phyloP scores from a whole-genome alignment of 345 rosid genomes.

The Lepidium didymum region DNA sequence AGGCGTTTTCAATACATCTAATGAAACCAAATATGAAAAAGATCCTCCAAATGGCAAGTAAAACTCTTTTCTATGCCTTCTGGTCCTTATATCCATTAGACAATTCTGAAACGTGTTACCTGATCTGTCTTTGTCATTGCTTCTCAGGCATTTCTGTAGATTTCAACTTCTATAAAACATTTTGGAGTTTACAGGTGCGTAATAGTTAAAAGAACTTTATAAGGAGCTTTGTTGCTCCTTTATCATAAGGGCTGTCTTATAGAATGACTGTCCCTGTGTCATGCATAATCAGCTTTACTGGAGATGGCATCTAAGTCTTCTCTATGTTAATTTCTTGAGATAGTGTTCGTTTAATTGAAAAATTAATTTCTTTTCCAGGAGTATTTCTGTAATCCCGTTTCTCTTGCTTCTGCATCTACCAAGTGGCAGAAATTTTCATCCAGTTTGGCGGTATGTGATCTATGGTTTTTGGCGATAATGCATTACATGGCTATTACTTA shows the following conservation, averaged over 20 bases:
- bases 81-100: background rate
- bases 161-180: conserved; percentile 93
- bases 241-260: background rate
- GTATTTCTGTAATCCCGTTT: conserved; percentile 81
- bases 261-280: conserved; percentile 3
- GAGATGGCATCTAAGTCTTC: background rate
- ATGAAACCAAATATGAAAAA: conserved; percentile 89
- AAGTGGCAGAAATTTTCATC: conserved; percentile 95
- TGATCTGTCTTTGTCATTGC: conserved; percentile 12
- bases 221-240: conserved; percentile 6
- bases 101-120: background rate
- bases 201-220: background rate
- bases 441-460: conserved; percentile 58
- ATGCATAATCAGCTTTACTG: background rate
- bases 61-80: background rate
- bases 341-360: background rate
- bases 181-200: conserved; percentile 95
- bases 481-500: background rate
- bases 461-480: background rate
- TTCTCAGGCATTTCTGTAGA: conserved; percentile 74
- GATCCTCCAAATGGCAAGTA: conserved; percentile 73
- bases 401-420: conserved; percentile 51
- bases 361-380: conserved; percentile 49
- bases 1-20: conserved; percentile 95
- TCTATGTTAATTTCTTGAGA: background rate